These are phyloP conservation scores for Xylogone sp. DNA, from an alignment of 2,329 filamentous ascomycete genomes.

Conservation along the genomic window DNA sequence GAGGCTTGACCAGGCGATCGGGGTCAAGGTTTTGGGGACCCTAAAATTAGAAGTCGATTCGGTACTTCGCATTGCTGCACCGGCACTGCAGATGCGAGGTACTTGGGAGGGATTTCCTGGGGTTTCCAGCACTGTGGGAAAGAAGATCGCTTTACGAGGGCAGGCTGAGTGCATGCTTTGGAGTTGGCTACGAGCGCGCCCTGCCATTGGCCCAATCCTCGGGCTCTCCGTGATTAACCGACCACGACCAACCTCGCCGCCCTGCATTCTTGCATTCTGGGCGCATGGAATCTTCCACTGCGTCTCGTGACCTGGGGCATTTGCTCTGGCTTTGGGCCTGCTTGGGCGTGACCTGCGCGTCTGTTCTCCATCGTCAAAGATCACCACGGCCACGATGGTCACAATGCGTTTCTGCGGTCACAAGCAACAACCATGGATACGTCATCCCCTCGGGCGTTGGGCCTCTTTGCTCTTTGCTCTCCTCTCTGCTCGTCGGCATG, in stretches of 20 bases:
- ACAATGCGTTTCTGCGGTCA: too few relatives aligned
- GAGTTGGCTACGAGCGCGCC: not conserved
- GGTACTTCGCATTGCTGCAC: not conserved
- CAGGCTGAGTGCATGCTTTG: not conserved
- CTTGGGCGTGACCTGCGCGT: not conserved
- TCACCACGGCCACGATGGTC: not conserved
- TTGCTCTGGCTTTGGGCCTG: not conserved
- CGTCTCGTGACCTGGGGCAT: not conserved
- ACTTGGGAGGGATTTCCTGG: not conserved
- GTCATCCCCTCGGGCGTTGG: not conserved
- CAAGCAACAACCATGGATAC: not conserved
- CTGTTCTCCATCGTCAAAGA: not conserved
- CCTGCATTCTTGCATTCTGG: not conserved
- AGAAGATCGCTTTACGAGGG: not conserved
- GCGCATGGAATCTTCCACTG: not conserved
- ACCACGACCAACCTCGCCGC: not conserved
- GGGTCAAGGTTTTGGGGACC: not conserved
- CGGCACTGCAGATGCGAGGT: not conserved
- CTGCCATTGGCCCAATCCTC: not conserved
- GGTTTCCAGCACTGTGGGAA: not conserved
- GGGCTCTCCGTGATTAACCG: not conserved
- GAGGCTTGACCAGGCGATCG: not conserved
- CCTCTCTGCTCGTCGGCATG: not conserved
- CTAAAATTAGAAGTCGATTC: not conserved
- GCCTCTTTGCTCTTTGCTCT: not conserved